A percentile compares a stretch with the other conserved stretches of the same genome.
phyloP scores from a whole-genome alignment of 192 early-diverging fungal species.

The Backusella westeae region DNA sequence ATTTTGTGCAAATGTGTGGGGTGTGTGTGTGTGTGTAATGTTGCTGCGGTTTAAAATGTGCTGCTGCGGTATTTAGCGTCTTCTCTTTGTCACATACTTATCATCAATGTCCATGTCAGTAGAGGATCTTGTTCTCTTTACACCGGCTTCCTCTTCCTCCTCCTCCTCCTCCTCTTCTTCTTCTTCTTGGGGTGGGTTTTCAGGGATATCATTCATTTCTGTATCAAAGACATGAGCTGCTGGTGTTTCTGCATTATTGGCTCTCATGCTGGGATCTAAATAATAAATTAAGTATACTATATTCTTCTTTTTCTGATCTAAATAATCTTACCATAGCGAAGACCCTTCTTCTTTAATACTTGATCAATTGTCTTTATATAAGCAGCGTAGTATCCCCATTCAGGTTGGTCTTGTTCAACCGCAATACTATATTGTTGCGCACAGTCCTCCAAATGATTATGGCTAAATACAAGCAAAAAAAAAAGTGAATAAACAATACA shows the following conservation, averaged over 20 bases:
- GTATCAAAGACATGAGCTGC: constrained; percentile 13
- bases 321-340: constrained; percentile 27
- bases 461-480: constrained; percentile 9
- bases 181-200: not conserved
- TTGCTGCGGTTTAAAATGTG: too few relatives aligned
- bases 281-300: too few relatives aligned
- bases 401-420: constrained; percentile 17
- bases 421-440: constrained; percentile 23
- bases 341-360: constrained; percentile 36
- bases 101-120: constrained; percentile 14
- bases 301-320: not conserved
- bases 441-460: constrained; percentile 35
- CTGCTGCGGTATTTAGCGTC: not conserved
- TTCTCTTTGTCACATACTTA: not conserved
- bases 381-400: constrained; percentile 42
- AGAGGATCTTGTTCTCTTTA: not conserved
- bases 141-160: not conserved
- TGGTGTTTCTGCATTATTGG: constrained; percentile 7
- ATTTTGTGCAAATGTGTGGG: not conserved
- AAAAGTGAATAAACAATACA: not conserved
- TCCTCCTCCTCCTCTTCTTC: not conserved
- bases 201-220: not conserved
- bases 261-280: constrained; percentile 15
- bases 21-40: not conserved
- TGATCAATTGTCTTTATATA: constrained; percentile 46